These are phyloP conservation scores for Scedosporium aurantiacum DNA, from an alignment of 2,329 filamentous ascomycete species.

Conservation along the genomic window DNA sequence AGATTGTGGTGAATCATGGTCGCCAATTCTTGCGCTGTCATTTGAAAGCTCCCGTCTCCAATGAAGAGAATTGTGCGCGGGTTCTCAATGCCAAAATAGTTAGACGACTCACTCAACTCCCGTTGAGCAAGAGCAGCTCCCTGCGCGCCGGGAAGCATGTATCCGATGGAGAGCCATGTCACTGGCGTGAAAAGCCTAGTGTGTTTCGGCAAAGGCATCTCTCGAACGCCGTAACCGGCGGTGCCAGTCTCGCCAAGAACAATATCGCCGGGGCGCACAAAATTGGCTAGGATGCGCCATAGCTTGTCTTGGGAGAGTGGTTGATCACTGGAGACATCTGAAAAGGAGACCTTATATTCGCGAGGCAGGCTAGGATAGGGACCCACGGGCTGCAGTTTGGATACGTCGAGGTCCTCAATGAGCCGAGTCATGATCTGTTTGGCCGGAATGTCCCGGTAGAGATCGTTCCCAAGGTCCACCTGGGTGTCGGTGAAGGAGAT, in stretches of 20 bases:
- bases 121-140: constrained; percentile 64
- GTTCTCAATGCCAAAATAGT: constrained; percentile 31
- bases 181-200: constrained; percentile 74
- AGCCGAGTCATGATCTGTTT: constrained; percentile 14
- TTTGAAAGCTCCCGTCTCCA: constrained; percentile 79
- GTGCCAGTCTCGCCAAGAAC: constrained; percentile 83
- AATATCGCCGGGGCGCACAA: constrained; percentile 61
- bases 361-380: constrained; percentile 18
- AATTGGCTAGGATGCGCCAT: constrained; percentile 67
- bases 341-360: constrained; percentile 10
- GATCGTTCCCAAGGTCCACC: constrained; percentile 19
- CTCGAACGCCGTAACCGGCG: constrained; percentile 78
- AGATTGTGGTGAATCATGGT: constrained; percentile 70
- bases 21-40: constrained; percentile 73
- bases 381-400: constrained; percentile 14
- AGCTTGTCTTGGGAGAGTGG: constrained; percentile 62
- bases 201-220: constrained; percentile 65
- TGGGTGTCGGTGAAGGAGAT: constrained; percentile 22
- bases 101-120: constrained; percentile 28
- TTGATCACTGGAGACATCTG: constrained; percentile 10
- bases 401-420: constrained; percentile 12
- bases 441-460: constrained; percentile 19
- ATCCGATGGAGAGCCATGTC: constrained; percentile 57
- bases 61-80: constrained; percentile 71
- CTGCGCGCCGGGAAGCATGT: constrained; percentile 47